Evolutionary conservation across 2,329 filamentous ascomycete species (phyloP), one percentile per base, ranked within the genome.

Genomic region (Stachybotrys chlorohalonatus): DNA sequence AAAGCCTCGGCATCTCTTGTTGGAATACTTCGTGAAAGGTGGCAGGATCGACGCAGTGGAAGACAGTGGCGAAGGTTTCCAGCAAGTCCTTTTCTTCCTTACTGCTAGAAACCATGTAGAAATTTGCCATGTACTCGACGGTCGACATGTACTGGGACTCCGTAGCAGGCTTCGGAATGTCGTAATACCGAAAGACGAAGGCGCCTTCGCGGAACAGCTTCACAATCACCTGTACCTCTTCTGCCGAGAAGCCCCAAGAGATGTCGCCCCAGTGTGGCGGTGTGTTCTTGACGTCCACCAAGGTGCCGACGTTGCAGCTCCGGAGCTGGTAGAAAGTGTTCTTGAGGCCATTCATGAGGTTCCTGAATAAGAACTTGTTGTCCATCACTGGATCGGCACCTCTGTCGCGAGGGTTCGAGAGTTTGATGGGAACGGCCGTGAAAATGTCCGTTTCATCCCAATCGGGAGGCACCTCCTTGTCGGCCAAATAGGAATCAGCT

Each of bases 401-500:
- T 56, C 93, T 82, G 60, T 99, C 94, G 51, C 92, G 84, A 7
- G 91, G 89, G 64, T 94, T 96, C 0, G 90, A 89, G 0, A 90
- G 94, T 73, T 95, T 96, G 73, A 99, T 97, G 0, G 94, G 95
- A 66, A 93, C 94, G 2, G 94, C 94, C 49, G 83, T 89, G 73
- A 97, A 99, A 51, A 99, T 96, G 70, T 99, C 95, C 47, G 94
- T 93, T 70, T 97, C 92, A 64, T 99, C 95, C 91, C 94, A 99
- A 59, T 96, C 91, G 1, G 94, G 94, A 5, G 84, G 84, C 32
- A 83, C 75, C 36, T 93, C 85, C 66, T 87, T 86, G 54, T 95
- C 89, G 1, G 91, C 89, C 53, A 96, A 82, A 63, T 92, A 95
- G 50, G 88, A 87, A 60, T 97, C 94, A 0, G 82, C 75, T 0